phyloP scores from a whole-genome alignment of 257 asterid species.

The Scutellaria baicalensis region DNA sequence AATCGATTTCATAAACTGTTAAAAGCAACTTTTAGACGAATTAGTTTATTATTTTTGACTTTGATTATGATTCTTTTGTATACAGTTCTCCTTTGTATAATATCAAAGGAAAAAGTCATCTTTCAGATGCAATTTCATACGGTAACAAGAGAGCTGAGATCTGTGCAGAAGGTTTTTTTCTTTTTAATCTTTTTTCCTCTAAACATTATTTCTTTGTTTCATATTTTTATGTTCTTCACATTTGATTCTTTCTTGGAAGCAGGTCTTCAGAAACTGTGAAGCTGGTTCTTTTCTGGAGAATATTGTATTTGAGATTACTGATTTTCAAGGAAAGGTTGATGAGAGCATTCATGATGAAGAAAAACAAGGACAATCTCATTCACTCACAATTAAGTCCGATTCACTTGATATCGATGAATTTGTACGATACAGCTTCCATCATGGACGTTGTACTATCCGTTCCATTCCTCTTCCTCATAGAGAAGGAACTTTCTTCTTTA shows the following conservation, averaged over 20 bases:
- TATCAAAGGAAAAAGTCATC: constrained; percentile 16
- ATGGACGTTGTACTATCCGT: constrained; percentile 49
- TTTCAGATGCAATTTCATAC: constrained; percentile 29
- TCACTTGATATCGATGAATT: constrained; percentile 35
- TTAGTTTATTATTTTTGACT: too few relatives aligned
- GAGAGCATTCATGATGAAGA: constrained; percentile 39
- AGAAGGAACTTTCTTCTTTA: constrained; percentile 37
- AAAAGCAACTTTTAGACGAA: not conserved
- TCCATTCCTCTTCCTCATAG: constrained; percentile 41
- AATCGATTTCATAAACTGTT: not conserved
- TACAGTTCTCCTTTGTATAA: constrained; percentile 40
- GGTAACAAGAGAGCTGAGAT: constrained; percentile 38
- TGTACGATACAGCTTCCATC: constrained; percentile 36
- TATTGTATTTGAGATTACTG: constrained; percentile 36
- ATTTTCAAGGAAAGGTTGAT: constrained; percentile 49
- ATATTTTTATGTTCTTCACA: not conserved
- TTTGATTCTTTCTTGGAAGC: constrained; percentile 8
- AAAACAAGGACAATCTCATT: constrained; percentile 42
- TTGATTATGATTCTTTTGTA: too few relatives aligned
- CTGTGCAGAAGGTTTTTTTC: constrained; percentile 32
- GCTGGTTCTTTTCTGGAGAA: constrained; percentile 52
- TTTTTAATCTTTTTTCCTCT: not conserved
- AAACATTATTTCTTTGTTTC: not conserved
- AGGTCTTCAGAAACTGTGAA: constrained; percentile 38
- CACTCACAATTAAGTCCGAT: constrained; percentile 36